Conservation (phyloP, 2,329 filamentous ascomycete genomes). For the Botrytis aclada region DNA sequence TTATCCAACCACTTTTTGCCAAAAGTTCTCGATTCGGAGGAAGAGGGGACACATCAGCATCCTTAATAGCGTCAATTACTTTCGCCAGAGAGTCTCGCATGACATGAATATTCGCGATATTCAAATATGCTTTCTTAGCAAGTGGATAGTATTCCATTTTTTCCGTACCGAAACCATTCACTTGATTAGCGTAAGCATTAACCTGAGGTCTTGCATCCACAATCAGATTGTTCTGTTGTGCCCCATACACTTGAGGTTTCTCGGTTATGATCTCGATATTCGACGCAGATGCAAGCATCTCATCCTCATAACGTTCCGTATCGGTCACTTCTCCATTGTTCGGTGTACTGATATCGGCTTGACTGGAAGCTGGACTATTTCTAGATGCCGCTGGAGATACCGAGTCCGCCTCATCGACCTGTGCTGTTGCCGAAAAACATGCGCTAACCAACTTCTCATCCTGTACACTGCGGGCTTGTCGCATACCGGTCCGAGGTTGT, state of each 20-base stretch:
- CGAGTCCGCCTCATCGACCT: constrained; percentile 30
- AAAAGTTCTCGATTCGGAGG: constrained; percentile 79
- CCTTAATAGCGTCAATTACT: constrained; percentile 85
- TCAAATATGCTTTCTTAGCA: constrained; percentile 85
- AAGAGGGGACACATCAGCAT: constrained; percentile 81
- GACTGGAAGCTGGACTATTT: constrained; percentile 48
- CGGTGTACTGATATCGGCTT: constrained; percentile 45
- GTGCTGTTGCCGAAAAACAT: constrained; percentile 70
- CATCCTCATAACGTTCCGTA: constrained; percentile 66
- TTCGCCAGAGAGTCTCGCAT: constrained; percentile 90
- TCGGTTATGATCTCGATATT: constrained; percentile 51
- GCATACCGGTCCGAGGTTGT: constrained; percentile 83
- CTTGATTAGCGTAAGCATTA: constrained; percentile 93
- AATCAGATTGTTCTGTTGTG: constrained; percentile 90
- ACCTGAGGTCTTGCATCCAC: constrained; percentile 92
- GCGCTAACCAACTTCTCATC: constrained; percentile 91
- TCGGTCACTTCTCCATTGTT: constrained; percentile 51
- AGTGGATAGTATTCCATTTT: constrained; percentile 98
- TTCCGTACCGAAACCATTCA: constrained; percentile 88
- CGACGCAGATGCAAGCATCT: constrained; percentile 53
- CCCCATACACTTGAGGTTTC: constrained; percentile 74
- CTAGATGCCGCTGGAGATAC: constrained; percentile 31
- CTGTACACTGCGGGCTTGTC: constrained; percentile 86
- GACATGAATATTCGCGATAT: constrained; percentile 97
- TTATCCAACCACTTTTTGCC: constrained; percentile 83